A percentile compares a stretch with the other conserved stretches of the same genome.
phyloP scores from a whole-genome alignment of 2,329 filamentous ascomycete species.

The Aureobasidium leucospermi region DNA sequence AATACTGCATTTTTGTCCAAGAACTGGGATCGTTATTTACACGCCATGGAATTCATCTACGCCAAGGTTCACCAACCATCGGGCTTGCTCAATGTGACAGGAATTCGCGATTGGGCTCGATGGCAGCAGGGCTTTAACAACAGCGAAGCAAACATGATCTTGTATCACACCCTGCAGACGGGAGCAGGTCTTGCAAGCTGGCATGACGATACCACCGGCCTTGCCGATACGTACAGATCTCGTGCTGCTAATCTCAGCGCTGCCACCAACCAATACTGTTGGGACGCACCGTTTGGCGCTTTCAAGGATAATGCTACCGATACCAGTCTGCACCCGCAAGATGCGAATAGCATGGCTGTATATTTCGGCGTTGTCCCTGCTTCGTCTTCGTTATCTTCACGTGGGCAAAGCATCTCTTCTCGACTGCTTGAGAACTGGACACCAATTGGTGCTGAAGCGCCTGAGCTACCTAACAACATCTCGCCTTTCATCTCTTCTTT shows the following conservation, averaged over 20 bases:
- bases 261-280: conserved; percentile 25
- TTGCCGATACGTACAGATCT: conserved; percentile 18
- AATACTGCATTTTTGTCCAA: conserved; percentile 41
- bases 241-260: conserved; percentile 20
- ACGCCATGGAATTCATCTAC: conserved; percentile 41
- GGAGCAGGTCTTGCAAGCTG: conserved; percentile 24
- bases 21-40: conserved; percentile 44
- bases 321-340: conserved; percentile 40
- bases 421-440: conserved; percentile 47
- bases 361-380: conserved; percentile 18
- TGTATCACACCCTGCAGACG: conserved; percentile 37
- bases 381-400: conserved; percentile 15
- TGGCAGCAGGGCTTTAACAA: conserved; percentile 45
- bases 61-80: conserved; percentile 36
- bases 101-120: conserved; percentile 46
- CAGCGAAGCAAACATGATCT: conserved; percentile 45
- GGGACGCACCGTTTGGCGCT: conserved; percentile 21
- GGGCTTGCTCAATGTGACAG: conserved; percentile 44
- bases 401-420: conserved; percentile 14
- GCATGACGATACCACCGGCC: conserved; percentile 22
- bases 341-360: conserved; percentile 27
- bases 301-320: conserved; percentile 30
- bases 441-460: conserved; percentile 47
- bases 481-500: conserved; percentile 53
- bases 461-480: conserved; percentile 52